Conservation (phyloP, 805 yeast genomes). For the Huiozyma naganishii region DNA sequence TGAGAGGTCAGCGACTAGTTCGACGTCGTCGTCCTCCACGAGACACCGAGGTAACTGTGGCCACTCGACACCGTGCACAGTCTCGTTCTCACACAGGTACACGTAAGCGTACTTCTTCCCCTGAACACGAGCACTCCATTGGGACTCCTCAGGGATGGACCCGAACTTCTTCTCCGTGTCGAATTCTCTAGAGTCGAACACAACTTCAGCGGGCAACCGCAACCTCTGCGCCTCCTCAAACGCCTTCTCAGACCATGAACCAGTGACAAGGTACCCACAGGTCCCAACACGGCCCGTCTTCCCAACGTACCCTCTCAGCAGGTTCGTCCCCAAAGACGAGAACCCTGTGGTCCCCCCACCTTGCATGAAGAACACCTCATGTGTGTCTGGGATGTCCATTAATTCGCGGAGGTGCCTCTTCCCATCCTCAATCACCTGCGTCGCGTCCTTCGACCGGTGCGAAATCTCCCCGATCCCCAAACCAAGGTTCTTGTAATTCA, state of each 20-base stretch:
- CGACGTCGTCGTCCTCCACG: slow-evolving; percentile 49
- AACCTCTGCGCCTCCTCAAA: slow-evolving; percentile 77
- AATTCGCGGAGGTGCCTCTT: slow-evolving; percentile 55
- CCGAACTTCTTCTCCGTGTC: slow-evolving; percentile 45
- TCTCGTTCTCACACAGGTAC: slow-evolving; percentile 92
- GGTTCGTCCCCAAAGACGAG: slow-evolving; percentile 73
- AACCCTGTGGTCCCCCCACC: slow-evolving; percentile 98
- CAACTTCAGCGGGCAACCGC: slow-evolving; percentile 62
- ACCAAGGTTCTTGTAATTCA: slow-evolving; percentile 58
- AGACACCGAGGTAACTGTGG: slow-evolving; percentile 34
- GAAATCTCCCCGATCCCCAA: slow-evolving; percentile 94
- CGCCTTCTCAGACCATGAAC: slow-evolving; percentile 88
- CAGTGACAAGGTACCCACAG: slow-evolving; percentile 83
- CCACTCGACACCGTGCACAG: slow-evolving; percentile 92
- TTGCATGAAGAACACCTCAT: slow-evolving; percentile 89
- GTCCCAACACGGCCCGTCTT: slow-evolving; percentile 65
- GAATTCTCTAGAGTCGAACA: slow-evolving; percentile 51
- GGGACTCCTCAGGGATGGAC: slow-evolving; percentile 50
- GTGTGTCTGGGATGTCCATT: slow-evolving; percentile 75
- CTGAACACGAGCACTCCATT: slow-evolving; percentile 47
- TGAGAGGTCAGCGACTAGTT: slow-evolving; percentile 88
- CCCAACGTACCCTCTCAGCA: slow-evolving; percentile 64
- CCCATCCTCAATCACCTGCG: slow-evolving; percentile 63
- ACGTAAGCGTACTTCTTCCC: slow-evolving; percentile 60
- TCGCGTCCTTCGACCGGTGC: slow-evolving; percentile 83